Evolutionary conservation across 352 stramenopile genomes (phyloP).

Genomic region (Phytophthora hibernalis): DNA sequence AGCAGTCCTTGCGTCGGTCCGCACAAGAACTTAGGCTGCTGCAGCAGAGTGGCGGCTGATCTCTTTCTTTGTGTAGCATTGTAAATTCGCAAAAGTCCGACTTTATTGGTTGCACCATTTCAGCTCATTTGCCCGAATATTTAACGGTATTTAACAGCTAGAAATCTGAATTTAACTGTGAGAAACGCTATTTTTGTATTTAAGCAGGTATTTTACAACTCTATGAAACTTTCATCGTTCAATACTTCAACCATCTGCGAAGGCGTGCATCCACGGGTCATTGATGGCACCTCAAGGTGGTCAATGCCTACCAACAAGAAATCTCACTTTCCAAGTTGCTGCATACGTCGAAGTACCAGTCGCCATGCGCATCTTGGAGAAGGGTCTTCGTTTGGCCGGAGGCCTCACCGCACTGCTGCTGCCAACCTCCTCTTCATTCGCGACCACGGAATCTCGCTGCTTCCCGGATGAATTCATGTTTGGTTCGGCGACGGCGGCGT

Average conservation of each 20-base stretch:
- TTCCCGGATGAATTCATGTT: conserved; percentile 75
- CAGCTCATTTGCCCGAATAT: no score
- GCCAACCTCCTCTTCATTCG: neutral
- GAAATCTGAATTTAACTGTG: no score
- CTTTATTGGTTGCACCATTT: no score
- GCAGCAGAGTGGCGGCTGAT: no score
- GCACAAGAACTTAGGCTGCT: no score
- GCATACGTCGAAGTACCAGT: no score
- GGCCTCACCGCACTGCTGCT: conserved; percentile 8
- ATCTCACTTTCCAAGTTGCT: conserved; percentile 25
- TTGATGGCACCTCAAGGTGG: conserved; percentile 19
- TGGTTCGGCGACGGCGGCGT: conserved; percentile 84
- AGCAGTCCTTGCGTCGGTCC: no score
- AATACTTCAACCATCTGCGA: conserved; percentile 13
- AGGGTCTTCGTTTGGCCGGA: conserved; percentile 7
- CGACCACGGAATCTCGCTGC: conserved; percentile 26
- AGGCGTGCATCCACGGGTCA: conserved; percentile 33
- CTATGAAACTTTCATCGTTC: neutral
- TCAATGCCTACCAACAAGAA: neutral
- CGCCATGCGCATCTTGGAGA: conserved; percentile 19
- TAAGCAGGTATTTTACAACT: no score
- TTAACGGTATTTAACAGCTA: no score
- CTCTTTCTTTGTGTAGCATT: no score
- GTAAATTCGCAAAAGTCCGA: no score
- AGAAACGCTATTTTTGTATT: no score